Base-by-base conservation (phyloP, 2,329 filamentous ascomycete species). In the Aspergillus alliaceus region DNA sequence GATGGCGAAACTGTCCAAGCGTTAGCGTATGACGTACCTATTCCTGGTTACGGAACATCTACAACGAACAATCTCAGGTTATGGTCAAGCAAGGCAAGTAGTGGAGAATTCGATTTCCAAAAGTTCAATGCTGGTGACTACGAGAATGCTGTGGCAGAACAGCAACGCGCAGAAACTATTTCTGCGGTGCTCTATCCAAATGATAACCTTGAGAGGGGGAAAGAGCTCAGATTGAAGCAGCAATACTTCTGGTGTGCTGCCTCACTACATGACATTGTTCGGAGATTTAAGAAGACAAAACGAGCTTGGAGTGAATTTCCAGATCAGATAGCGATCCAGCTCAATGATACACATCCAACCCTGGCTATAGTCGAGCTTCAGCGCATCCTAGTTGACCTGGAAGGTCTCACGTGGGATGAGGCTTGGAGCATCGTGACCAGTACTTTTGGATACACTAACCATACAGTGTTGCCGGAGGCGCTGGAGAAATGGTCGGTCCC, bases 181-280 rank as follows among this genome's bases (percentile, higher is more conserved):
- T 97, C 93, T 52, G 93, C 93, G 31, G 95, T 99, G 14, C 79
- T 99, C 44, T 99, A 99, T 72, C 95, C 95, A 59, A 99, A 99
- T 70, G 93, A 98, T 77, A 98, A 96, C 76, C 85, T 99, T 44
- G 93, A 98, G 64, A 86, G 92, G 64, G 95, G 95, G 61, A 99
- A 99, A 77, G 95, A 99, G 80, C 86, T 99, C 62, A 91, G 95
- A 53, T 79, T 99, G 75, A 99, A 99, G 84, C 95, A 99, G 76
- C 95, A 99, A 76, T 99, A 99, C 83, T 99, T 99, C 80, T 99
- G 95, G 95, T 96, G 96, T 70, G 93, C 95, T 52, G 95, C 95
- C 15, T 99, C 95, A 15, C 84, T 99, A 4, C 91, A 91, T 71
- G 95, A 99, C 69, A 99, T 99, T 72, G 90, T 99, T 59, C 90